Evolutionary conservation across 768 basidiomycete species (phyloP).

Genomic region (Psilocybe tampanensis): DNA sequence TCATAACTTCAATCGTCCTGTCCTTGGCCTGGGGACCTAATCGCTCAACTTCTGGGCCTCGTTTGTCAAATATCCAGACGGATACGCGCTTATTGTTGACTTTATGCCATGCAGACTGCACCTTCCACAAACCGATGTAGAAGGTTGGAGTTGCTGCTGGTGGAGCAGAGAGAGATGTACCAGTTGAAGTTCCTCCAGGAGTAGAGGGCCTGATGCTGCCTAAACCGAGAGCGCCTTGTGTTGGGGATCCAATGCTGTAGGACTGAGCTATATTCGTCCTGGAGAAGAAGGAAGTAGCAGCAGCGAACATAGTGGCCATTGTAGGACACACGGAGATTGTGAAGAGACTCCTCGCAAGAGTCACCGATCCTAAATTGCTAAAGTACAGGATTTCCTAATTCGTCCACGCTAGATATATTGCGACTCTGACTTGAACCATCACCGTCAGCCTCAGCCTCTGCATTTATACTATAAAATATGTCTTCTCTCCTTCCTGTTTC

Average conservation of each 20-base stretch:
- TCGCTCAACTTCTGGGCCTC: slow-evolving; percentile 70
- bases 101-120: slow-evolving; percentile 86
- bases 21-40: slow-evolving; percentile 68
- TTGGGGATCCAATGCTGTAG: slow-evolving; percentile 61
- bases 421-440: not conserved
- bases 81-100: slow-evolving; percentile 88
- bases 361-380: not conserved
- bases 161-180: slow-evolving; percentile 35
- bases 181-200: slow-evolving; percentile 34
- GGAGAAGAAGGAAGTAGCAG: slow-evolving; percentile 81
- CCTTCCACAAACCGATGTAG: slow-evolving; percentile 85
- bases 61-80: slow-evolving; percentile 93
- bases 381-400: slow-evolving; percentile 1
- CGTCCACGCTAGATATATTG: not conserved
- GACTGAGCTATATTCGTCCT: slow-evolving; percentile 81
- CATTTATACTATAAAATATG: not conserved
- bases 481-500: not conserved
- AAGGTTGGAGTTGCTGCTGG: slow-evolving; percentile 53
- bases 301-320: slow-evolving; percentile 66
- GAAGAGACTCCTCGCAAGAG: not conserved
- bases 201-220: slow-evolving; percentile 48
- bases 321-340: not conserved
- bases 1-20: slow-evolving; percentile 79
- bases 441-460: slow-evolving; percentile 13
- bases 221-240: slow-evolving; percentile 20